Evolutionary conservation across 2,329 filamentous ascomycete genomes (phyloP), one percentile per base, ranked within the genome.

Genomic region (Acephala macrosclerotiorum): DNA sequence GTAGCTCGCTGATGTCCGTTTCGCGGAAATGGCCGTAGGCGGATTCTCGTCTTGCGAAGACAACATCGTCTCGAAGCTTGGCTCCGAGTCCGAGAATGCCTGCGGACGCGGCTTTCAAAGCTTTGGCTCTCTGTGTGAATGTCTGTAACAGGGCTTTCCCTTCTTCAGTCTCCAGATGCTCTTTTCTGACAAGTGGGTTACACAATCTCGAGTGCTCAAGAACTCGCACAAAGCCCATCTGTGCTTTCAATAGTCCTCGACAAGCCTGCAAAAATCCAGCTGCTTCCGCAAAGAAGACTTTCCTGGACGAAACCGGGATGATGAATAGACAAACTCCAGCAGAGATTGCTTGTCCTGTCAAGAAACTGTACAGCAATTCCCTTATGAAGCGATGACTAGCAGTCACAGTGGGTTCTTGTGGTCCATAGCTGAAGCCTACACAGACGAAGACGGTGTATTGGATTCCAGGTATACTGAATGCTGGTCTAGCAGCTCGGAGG

Each of bases 21-120:
- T 89, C 85, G 1, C 85, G 84, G 7, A 92, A 78, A 70, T 89
- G 88, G 0, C 90, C 91, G 72, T 86, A 85, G 0, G 89, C 90
- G 14, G 91, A 78, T 70, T 94, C 91, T 58, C 90, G 83, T 77
- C 92, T 92, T 0, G 90, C 91, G 75, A 92, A 93, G 0, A 84
- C 82, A 33, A 93, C 74, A 71, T 93, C 90, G 0, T 82, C 82
- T 59, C 86, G 82, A 18, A 93, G 80, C 74, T 91, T 92, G 1
- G 86, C 87, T 58, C 87, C 83, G 1, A 92, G 77, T 33, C 85
- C 84, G 2, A 83, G 82, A 26, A 90, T 76, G 18, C 79, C 79
- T 1, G 79, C 78, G 2, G 86, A 82, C 2, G 83, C 81, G 58
- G 79, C 79, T 68, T 85, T 85, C 38, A 73, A 40, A 16, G 63